Base-by-base conservation (phyloP, 768 basidiomycete species). In the Chalciporus chontae region DNA sequence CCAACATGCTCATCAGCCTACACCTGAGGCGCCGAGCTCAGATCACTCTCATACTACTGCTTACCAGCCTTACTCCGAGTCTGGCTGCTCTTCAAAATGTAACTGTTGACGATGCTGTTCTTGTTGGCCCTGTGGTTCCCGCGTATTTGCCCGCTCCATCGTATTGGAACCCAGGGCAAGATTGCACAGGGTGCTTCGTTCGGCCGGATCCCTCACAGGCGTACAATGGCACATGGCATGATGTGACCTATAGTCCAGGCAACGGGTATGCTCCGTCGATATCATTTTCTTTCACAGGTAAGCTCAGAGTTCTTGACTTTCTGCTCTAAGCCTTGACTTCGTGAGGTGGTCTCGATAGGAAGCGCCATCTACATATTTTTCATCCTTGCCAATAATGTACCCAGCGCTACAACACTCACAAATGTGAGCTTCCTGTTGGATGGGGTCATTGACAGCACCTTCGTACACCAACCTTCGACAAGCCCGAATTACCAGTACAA, bases 181-280 rank as follows among this genome's bases (percentile, higher is more conserved):
- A 23, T 8, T 61, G 60, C n/a, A 6, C 48, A 0, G 4, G 0
- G 3, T 61, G 60, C 8, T 0, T 9, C 1, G 50, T 17, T 3
- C 2, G 36, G 1, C 56, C 48, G 3, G 39, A 55, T 34, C 27
- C 51, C 5, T 11, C 47, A 1, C 13, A 3, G 15, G 53, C 41
- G 2, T 51, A 58, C 27, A 24, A 58, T 5, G 50, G 32, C 2
- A 61, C 60, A 37, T 61, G 60, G 60, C 60, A 61, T 14, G 59
- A 55, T 7, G 1, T 41, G 3, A 61, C 49, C 5, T 55, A 8
- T 14, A 0, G 1, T 37, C 26, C 31, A 2, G 2, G 3, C 7
- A 24, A 14, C 2, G 18, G 8, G 0, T 18, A 9, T 32, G 10
- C 23, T 9, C 53, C 26, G 32, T 13, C 9, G 3, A 31, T 62